Evolutionary conservation across 2,329 filamentous ascomycete species (phyloP).

Genomic region (Ascochyta lentis): DNA sequence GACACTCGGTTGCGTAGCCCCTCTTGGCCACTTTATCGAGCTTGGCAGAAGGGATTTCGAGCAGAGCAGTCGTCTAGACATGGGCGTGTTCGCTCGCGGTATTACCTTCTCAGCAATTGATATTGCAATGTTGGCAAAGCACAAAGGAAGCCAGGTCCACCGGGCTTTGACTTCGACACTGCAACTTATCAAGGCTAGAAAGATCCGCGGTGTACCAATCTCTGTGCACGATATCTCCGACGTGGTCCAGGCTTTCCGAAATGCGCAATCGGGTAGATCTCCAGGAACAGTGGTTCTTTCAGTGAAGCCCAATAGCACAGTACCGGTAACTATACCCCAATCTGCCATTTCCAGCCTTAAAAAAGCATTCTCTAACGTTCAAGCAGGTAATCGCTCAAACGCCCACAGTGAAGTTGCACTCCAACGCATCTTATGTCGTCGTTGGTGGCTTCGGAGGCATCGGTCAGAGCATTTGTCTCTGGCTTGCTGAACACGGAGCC

Average conservation of each 20-base stretch:
- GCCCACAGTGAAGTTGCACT: no score
- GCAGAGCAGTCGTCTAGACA: conserved; percentile 20
- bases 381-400: no score
- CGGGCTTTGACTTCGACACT: neutral
- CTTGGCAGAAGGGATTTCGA: conserved; percentile 18
- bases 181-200: neutral
- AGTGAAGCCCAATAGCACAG: neutral
- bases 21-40: conserved; percentile 30
- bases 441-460: no score
- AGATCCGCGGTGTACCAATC: neutral
- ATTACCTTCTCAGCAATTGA: conserved; percentile 34
- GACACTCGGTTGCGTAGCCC: conserved; percentile 55
- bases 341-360: no score
- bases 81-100: conserved; percentile 25
- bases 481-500: conserved; percentile 9
- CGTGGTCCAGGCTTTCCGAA: conserved; percentile 1
- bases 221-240: conserved; percentile 2
- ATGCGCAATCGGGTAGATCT: neutral
- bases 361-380: no score
- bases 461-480: conserved; percentile 3
- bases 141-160: conserved; percentile 19
- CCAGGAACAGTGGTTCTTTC: conserved; percentile 1
- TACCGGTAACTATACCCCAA: neutral
- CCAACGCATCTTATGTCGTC: no score
- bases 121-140: conserved; percentile 49